A percentile compares a stretch with the other conserved stretches of the same genome.
phyloP scores from a whole-genome alignment of 495 filamentous ascomycete species.

The Penicillium waksmanii region DNA sequence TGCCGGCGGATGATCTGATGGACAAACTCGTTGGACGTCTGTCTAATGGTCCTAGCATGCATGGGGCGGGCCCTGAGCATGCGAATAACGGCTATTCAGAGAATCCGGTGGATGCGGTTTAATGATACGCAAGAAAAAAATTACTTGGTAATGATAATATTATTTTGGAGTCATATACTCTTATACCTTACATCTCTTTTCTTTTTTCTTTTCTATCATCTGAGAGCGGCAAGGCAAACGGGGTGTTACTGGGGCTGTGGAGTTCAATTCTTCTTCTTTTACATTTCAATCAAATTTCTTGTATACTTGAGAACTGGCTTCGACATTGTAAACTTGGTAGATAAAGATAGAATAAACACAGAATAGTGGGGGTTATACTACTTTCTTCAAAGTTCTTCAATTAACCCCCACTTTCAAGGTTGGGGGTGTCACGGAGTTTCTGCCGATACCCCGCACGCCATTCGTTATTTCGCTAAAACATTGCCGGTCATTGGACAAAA shows the following conservation, averaged over 20 bases:
- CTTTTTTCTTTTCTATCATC: conserved; percentile 11
- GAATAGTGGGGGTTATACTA: neutral
- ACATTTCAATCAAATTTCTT: conserved; percentile 5
- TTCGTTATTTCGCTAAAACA: conserved; percentile 2
- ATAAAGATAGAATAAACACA: neutral
- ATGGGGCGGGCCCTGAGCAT: conserved; percentile 46
- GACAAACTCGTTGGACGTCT: conserved; percentile 47
- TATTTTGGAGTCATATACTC: conserved; percentile 28
- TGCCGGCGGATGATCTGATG: conserved; percentile 46
- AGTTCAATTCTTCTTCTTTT: conserved; percentile 7
- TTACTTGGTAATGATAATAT: conserved; percentile 35
- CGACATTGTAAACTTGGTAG: neutral
- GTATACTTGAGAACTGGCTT: conserved; percentile 6
- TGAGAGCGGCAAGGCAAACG: neutral
- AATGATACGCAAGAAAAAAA: conserved; percentile 20
- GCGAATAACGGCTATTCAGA: conserved; percentile 35
- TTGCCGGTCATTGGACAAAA: neutral
- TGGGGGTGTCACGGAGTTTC: neutral
- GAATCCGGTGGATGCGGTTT: conserved; percentile 41
- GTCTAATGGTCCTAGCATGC: conserved; percentile 40
- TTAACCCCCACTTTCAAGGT: neutral
- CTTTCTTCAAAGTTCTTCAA: neutral
- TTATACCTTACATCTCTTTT: conserved; percentile 23
- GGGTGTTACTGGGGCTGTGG: conserved; percentile 3
- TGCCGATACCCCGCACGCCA: conserved; percentile 3